Evolutionary conservation across 2,329 filamentous ascomycete genomes (phyloP).

Genomic region (Mariannaea elegans): DNA sequence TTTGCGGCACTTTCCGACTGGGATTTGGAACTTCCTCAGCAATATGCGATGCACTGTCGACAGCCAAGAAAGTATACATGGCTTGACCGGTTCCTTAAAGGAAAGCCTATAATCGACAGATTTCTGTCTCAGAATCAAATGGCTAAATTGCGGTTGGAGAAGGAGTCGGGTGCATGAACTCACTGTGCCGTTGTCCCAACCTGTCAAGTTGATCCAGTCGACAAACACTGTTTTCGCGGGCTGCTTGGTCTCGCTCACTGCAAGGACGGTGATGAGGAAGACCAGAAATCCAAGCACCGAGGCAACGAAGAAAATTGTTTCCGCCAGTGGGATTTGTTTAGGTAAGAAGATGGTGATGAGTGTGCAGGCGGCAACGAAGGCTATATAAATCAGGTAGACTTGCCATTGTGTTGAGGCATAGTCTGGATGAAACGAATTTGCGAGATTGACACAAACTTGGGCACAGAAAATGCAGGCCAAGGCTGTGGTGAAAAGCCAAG

Average conservation of each 20-base stretch:
- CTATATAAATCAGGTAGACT: background rate
- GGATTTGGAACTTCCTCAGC: slow-evolving; percentile 11
- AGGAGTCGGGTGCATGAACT: too few species aligned
- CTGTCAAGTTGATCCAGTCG: too few species aligned
- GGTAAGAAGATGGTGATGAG: background rate
- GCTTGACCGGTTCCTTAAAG: too few species aligned
- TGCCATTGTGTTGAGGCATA: background rate
- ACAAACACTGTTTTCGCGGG: too few species aligned
- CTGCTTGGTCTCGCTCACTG: too few species aligned
- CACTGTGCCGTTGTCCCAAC: too few species aligned
- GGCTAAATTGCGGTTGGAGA: too few species aligned
- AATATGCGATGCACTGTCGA: slow-evolving; percentile 1
- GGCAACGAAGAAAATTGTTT: background rate
- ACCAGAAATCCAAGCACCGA: too few species aligned
- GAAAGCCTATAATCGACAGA: too few species aligned
- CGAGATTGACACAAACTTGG: background rate
- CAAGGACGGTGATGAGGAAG: too few species aligned
- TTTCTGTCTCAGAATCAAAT: too few species aligned
- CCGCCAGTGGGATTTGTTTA: background rate
- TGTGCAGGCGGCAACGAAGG: background rate
- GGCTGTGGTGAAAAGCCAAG: background rate
- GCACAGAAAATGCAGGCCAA: background rate
- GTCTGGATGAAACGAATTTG: background rate
- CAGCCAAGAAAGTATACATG: background rate
- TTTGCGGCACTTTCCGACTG: background rate